Evolutionary conservation across 768 basidiomycete species (phyloP), one percentile per base, ranked within the genome.

Genomic region (Leccinellum rugosiceps): DNA sequence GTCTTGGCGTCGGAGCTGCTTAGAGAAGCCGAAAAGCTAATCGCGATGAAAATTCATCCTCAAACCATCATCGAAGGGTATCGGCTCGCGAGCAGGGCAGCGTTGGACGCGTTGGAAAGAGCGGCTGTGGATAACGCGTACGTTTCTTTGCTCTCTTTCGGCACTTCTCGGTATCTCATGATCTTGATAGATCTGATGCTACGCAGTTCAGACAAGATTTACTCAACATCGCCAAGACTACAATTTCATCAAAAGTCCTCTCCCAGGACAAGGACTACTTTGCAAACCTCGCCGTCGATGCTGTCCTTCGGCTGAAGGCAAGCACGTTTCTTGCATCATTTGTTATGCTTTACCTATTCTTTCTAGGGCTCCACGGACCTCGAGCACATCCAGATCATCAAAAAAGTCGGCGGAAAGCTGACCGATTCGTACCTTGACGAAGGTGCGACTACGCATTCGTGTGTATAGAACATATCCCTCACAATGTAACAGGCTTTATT

Each of bases 341-440:
- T 50, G 17, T 44, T 17, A 35, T 15, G 8, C 23, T 55, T 49
- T 43, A n/a, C 23, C 35, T 60, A 49, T 64, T 45, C 30, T 7
- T 35, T n/a, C 2, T n/a, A 94, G 90, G 97, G 97, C 35, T 97
- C 94, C 35, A 94, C 92, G 51, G 90, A 98, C 75, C 80, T 99
- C 32, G 96, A 99, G 63, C 94, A 98, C 72, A 98, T 99, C 63
- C 96, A 99, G 75, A 88, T 98, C 72, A 99, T 98, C 79, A 99
- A 99, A 83, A 98, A 98, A 76, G 92, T 92, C n/a, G 96, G 96
- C 56, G 96, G 96, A 51, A 99, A 98, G 78, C 81, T 99, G 65
- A 96, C 94, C 0, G 96, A 98, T 67, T 96, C 94, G 6, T 99
- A 98, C 78, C 84, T 99, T 32, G 95, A 97, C 68, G 97, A 98